phyloP scores from a whole-genome alignment of 2,329 filamentous ascomycete genomes.

The Coniochaeta sp. region DNA sequence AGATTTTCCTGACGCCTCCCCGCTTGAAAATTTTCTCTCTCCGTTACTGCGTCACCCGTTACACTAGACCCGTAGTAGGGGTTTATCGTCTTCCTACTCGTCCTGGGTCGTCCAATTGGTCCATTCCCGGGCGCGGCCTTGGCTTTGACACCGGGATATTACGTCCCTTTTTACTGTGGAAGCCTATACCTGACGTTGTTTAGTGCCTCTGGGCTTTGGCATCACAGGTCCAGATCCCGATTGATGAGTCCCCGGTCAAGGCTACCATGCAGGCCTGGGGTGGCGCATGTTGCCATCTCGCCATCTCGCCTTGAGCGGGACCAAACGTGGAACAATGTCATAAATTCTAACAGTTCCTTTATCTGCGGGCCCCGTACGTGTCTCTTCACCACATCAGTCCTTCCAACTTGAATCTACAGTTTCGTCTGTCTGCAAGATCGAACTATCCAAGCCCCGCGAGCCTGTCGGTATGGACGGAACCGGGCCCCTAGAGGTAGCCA shows the following conservation, averaged over 20 bases:
- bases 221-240: too few relatives aligned
- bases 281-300: background rate
- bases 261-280: background rate
- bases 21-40: background rate
- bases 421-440: background rate
- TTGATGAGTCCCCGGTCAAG: too few relatives aligned
- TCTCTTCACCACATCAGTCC: background rate
- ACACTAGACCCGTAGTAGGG: too few relatives aligned
- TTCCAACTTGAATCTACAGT: background rate
- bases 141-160: background rate
- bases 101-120: background rate
- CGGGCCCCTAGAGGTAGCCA: background rate
- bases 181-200: too few relatives aligned
- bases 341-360: background rate
- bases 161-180: too few relatives aligned
- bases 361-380: background rate
- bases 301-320: background rate
- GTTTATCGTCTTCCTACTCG: too few relatives aligned
- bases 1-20: background rate
- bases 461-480: background rate
- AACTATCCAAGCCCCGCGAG: background rate
- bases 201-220: too few relatives aligned
- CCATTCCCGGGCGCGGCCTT: background rate
- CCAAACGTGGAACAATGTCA: background rate
- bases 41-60: background rate